Evolutionary conservation across 140 eudicot genomes (phyloP).

Genomic region (Erigeron philadelphicus): DNA sequence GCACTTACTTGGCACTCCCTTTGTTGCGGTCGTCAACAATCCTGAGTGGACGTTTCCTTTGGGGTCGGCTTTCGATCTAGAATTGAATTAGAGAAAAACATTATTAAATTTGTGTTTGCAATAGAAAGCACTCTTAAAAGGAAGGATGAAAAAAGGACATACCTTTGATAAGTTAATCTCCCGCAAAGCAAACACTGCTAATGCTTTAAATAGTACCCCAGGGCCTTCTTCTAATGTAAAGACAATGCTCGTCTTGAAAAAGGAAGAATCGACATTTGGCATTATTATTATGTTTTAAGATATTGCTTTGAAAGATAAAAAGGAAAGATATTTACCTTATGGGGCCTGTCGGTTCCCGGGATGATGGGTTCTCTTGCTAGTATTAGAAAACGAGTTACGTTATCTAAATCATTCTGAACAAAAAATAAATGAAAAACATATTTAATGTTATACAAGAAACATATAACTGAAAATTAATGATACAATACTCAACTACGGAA

Average conservation of each 20-base stretch:
- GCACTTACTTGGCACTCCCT: slow-evolving; percentile 85
- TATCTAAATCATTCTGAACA: slow-evolving; percentile 68
- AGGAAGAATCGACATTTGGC: neutral
- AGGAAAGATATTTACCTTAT: slow-evolving; percentile 46
- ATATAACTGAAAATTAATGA: neutral
- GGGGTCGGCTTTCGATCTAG: slow-evolving; percentile 97
- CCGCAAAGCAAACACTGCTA: slow-evolving; percentile 89
- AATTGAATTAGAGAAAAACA: slow-evolving; percentile 11
- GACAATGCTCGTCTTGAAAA: slow-evolving; percentile 82
- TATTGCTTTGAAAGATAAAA: slow-evolving; percentile 10
- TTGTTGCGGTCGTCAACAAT: slow-evolving; percentile 81
- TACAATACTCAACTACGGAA: too few species aligned
- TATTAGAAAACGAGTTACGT: slow-evolving; percentile 74
- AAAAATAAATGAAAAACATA: neutral
- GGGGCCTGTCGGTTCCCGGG: slow-evolving; percentile 66
- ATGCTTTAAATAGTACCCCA: slow-evolving; percentile 88
- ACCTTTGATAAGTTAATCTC: slow-evolving; percentile 84
- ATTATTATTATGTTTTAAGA: neutral
- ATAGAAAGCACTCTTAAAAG: neutral
- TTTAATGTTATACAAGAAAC: neutral
- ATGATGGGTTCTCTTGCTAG: slow-evolving; percentile 94
- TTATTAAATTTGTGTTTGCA: neutral
- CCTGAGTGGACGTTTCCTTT: slow-evolving; percentile 72
- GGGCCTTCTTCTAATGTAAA: slow-evolving; percentile 97
- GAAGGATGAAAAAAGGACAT: neutral